Percentiles rank a stretch among this genome's conserved stretches.
These are phyloP conservation scores for Colletotrichum agaves DNA, from an alignment of 2,329 filamentous ascomycete genomes.

Conservation along the genomic window DNA sequence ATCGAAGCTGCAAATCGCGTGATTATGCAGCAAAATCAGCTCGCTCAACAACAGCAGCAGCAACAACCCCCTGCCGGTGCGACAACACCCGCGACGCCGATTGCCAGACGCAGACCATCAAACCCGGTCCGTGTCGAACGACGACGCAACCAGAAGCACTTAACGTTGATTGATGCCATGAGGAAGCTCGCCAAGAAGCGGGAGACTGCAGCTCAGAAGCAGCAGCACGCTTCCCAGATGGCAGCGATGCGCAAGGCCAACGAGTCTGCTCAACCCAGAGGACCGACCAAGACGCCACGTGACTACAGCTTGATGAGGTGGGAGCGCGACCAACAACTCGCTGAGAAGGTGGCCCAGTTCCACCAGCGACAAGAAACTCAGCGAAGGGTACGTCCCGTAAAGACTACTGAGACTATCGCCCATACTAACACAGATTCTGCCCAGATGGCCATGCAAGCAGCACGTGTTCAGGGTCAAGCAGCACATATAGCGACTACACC, in stretches of 20 bases:
- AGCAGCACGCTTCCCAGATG: conserved; percentile 80
- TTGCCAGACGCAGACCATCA: conserved; percentile 74
- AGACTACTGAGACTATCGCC: neutral
- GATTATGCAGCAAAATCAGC: conserved; percentile 64
- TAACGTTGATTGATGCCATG: conserved; percentile 93
- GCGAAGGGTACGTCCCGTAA: conserved; percentile 60
- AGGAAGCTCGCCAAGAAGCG: conserved; percentile 94
- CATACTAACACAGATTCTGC: conserved; percentile 44
- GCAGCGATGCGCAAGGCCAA: conserved; percentile 85
- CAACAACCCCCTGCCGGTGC: conserved; percentile 57
- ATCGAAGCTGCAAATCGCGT: conserved; percentile 69
- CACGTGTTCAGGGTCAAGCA: conserved; percentile 55
- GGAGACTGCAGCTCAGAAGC: conserved; percentile 86
- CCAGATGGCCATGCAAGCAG: conserved; percentile 55
- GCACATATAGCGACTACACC: conserved; percentile 58
- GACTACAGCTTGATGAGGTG: conserved; percentile 91
- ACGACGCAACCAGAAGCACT: conserved; percentile 84
- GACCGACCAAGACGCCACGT: conserved; percentile 78
- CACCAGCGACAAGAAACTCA: conserved; percentile 69
- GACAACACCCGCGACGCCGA: conserved; percentile 58
- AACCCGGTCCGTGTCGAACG: conserved; percentile 87
- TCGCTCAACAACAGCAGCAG: conserved; percentile 61
- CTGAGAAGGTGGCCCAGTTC: conserved; percentile 67
- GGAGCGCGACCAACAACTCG: conserved; percentile 80
- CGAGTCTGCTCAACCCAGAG: conserved; percentile 63